These are phyloP conservation scores for Vanderwaltozyma polyspora DNA, from an alignment of 805 yeast species.

Conservation along the genomic window DNA sequence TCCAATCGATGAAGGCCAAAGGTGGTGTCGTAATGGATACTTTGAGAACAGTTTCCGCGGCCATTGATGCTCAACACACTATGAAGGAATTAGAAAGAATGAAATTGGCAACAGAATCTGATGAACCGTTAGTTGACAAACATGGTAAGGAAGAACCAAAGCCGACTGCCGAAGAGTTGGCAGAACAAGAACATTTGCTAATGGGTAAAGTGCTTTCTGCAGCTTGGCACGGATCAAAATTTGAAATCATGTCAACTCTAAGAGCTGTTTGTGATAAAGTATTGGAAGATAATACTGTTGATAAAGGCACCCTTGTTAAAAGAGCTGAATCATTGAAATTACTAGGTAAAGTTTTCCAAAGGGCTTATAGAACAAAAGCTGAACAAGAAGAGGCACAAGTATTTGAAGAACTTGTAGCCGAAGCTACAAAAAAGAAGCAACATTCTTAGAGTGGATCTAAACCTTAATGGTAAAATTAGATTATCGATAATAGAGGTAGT, in stretches of 20 bases:
- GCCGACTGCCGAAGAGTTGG: slow-evolving; percentile 50
- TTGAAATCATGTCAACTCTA: slow-evolving; percentile 63
- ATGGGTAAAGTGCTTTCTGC: slow-evolving; percentile 75
- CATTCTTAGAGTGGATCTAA: no score
- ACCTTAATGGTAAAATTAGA: no score
- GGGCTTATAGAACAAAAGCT: slow-evolving; percentile 48
- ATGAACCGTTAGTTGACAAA: slow-evolving; percentile 34
- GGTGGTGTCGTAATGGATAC: slow-evolving; percentile 67
- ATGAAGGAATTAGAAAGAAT: slow-evolving; percentile 61
- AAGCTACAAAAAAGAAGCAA: slow-evolving; percentile 35
- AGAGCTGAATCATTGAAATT: slow-evolving; percentile 54
- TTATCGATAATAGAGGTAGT: no score
- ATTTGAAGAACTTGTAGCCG: slow-evolving; percentile 59
- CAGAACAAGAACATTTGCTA: slow-evolving; percentile 60
- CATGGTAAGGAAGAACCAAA: slow-evolving; percentile 45
- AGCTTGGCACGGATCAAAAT: slow-evolving; percentile 76
- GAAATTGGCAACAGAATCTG: slow-evolving; percentile 39
- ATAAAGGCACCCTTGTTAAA: slow-evolving; percentile 35
- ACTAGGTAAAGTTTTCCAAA: slow-evolving; percentile 52
- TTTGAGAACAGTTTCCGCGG: slow-evolving; percentile 56
- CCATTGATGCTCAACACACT: slow-evolving; percentile 68
- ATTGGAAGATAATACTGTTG: slow-evolving; percentile 44
- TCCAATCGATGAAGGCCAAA: slow-evolving; percentile 61
- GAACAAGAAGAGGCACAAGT: slow-evolving; percentile 70
- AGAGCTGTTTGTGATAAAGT: slow-evolving; percentile 61